Percentiles rank a stretch among this genome's conserved stretches.
Conservation (phyloP, 495 filamentous ascomycete species). For the Hypoxylon fuscum region DNA sequence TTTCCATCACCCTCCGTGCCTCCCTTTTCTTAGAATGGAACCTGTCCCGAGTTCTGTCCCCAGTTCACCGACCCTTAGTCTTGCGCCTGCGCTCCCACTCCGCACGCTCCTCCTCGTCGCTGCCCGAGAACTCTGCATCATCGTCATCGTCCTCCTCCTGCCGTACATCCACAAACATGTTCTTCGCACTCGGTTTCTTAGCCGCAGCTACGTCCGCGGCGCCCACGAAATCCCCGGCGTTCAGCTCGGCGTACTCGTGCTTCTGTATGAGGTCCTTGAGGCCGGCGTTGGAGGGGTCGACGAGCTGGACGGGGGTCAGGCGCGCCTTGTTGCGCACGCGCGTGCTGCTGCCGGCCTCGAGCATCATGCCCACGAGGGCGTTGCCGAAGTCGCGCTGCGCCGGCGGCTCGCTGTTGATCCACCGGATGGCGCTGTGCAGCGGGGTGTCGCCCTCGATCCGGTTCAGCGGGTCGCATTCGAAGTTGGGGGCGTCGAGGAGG, state of each 20-base stretch:
- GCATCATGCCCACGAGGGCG: conserved; percentile 84
- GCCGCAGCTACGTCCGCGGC: conserved; percentile 40
- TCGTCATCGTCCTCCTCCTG: conserved; percentile 47
- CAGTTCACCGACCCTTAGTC: conserved; percentile 45
- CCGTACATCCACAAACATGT: conserved; percentile 2
- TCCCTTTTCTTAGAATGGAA: not conserved
- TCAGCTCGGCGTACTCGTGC: conserved; percentile 74
- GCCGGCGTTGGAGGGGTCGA: conserved; percentile 74
- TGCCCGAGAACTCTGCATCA: conserved; percentile 62
- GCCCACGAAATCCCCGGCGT: conserved; percentile 59
- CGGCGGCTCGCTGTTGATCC: conserved; percentile 70
- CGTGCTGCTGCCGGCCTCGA: conserved; percentile 77
- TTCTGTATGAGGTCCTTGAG: conserved; percentile 75
- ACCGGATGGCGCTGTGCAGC: conserved; percentile 86
- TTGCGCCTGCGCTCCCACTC: conserved; percentile 59
- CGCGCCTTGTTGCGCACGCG: conserved; percentile 71
- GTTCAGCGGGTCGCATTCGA: conserved; percentile 92
- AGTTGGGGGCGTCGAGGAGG: conserved; percentile 90
- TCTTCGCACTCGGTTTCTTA: not conserved
- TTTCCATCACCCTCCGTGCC: not conserved
- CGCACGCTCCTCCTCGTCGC: conserved; percentile 61
- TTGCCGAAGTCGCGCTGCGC: conserved; percentile 70
- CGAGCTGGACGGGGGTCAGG: conserved; percentile 72
- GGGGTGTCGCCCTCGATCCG: conserved; percentile 87
- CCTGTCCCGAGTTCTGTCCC: no score